These are phyloP conservation scores for Scheffersomyces ergatensis DNA, from an alignment of 805 yeast genomes.

Conservation along the genomic window DNA sequence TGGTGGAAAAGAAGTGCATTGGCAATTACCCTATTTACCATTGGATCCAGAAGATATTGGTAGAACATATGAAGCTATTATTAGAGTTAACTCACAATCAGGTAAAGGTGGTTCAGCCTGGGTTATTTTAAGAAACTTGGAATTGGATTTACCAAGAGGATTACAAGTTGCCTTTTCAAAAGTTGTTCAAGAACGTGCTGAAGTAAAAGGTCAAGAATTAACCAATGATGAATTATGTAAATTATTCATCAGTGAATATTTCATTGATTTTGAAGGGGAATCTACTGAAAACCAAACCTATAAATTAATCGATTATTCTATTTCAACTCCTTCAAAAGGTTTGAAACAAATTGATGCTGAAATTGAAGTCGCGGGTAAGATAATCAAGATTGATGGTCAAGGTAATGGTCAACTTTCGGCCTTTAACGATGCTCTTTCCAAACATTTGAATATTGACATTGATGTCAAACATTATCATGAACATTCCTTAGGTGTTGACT, in stretches of 20 bases:
- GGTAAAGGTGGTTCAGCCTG: constrained; percentile 92
- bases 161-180: constrained; percentile 74
- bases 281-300: constrained; percentile 23
- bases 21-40: constrained; percentile 82
- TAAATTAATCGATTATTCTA: constrained; percentile 47
- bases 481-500: constrained; percentile 75
- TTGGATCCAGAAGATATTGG: constrained; percentile 84
- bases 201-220: constrained; percentile 69
- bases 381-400: constrained; percentile 46
- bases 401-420: constrained; percentile 88
- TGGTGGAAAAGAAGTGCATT: constrained; percentile 35
- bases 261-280: constrained; percentile 33
- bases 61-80: constrained; percentile 88
- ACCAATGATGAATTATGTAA: constrained; percentile 60
- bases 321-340: constrained; percentile 35
- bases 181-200: constrained; percentile 69
- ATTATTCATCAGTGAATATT: constrained; percentile 62
- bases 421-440: constrained; percentile 59
- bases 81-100: constrained; percentile 82
- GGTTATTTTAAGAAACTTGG: constrained; percentile 74
- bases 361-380: constrained; percentile 45
- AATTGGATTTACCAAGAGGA: constrained; percentile 78
- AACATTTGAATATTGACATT: constrained; percentile 45
- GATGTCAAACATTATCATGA: constrained; percentile 73
- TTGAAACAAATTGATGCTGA: constrained; percentile 47